A percentile compares a stretch with the other conserved stretches of the same genome.
Conservation (phyloP, 768 basidiomycete species). For the Kwoniella newhampshirensis region DNA sequence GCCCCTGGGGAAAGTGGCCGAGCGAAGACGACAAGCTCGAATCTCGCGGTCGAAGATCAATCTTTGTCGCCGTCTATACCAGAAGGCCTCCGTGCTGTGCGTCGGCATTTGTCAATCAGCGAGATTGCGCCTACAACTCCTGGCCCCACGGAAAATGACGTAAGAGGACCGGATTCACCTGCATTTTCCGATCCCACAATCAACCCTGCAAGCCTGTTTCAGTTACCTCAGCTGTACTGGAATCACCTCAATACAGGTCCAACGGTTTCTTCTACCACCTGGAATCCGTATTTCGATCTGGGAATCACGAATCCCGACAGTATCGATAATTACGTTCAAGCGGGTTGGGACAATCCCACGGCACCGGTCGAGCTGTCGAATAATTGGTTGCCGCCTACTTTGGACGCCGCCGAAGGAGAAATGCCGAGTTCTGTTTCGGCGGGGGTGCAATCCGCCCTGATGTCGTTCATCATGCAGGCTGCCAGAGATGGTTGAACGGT, state of each 20-base stretch:
- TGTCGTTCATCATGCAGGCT: constrained; percentile 21
- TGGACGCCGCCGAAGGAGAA: not conserved
- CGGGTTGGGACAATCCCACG: not conserved
- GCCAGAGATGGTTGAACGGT: constrained; percentile 5
- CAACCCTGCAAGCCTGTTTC: constrained; percentile 16
- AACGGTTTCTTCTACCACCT: not conserved
- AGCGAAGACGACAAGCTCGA: too few relatives aligned
- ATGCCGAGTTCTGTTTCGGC: not conserved
- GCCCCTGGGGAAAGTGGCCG: too few relatives aligned
- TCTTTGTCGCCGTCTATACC: constrained; percentile 4
- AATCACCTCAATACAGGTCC: constrained; percentile 17
- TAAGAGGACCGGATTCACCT: too few relatives aligned
- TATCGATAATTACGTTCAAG: not conserved
- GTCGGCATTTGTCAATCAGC: constrained; percentile 16
- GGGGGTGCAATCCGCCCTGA: constrained; percentile 13
- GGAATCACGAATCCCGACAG: not conserved
- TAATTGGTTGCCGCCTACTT: not conserved
- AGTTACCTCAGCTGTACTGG: constrained; percentile 32
- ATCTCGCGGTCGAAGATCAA: too few relatives aligned
- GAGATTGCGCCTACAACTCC: not conserved
- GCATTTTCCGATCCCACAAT: too few relatives aligned
- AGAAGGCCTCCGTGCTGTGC: constrained; percentile 9
- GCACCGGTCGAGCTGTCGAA: not conserved
- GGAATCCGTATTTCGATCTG: constrained; percentile 3
- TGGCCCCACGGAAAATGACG: too few relatives aligned